Percentiles rank a stretch among this genome's conserved stretches.
phyloP scores from a whole-genome alignment of 371 early-diverging fungal genomes.

The Choanephora cucurbitarum region DNA sequence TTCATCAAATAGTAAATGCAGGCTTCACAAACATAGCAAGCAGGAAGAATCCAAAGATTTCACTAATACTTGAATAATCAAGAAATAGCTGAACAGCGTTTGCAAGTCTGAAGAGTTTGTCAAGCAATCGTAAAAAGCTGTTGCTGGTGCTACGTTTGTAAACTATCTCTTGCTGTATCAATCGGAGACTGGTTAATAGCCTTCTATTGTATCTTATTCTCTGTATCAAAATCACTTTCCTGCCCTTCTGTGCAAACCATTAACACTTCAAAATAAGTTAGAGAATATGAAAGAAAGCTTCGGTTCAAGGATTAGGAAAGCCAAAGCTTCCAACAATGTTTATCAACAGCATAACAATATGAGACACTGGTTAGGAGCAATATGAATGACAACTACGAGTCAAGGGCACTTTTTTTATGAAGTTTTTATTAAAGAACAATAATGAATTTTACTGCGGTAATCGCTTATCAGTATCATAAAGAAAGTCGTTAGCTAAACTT shows the following conservation, averaged over 20 bases:
- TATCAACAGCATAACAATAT: not conserved
- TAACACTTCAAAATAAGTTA: too few relatives aligned
- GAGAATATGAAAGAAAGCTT: not conserved
- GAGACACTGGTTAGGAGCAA: not conserved
- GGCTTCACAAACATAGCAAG: not conserved
- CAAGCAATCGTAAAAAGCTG: not conserved
- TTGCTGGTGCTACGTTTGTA: not conserved
- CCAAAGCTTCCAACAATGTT: not conserved
- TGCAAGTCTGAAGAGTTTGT: not conserved
- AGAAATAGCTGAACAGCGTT: not conserved
- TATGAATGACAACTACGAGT: not conserved
- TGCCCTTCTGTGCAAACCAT: not conserved
- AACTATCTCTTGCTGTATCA: not conserved
- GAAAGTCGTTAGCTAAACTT: not conserved
- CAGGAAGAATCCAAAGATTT: not conserved
- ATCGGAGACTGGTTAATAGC: not conserved
- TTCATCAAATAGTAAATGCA: not conserved
- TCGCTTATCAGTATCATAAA: not conserved
- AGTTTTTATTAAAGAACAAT: not conserved
- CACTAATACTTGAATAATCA: not conserved
- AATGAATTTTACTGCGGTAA: not conserved
- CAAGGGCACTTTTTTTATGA: not conserved
- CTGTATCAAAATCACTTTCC: not conserved
- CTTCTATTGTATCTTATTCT: not conserved
- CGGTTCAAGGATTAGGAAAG: not conserved